phyloP scores from a whole-genome alignment of 75 land plant species.

The Picea glauca region DNA sequence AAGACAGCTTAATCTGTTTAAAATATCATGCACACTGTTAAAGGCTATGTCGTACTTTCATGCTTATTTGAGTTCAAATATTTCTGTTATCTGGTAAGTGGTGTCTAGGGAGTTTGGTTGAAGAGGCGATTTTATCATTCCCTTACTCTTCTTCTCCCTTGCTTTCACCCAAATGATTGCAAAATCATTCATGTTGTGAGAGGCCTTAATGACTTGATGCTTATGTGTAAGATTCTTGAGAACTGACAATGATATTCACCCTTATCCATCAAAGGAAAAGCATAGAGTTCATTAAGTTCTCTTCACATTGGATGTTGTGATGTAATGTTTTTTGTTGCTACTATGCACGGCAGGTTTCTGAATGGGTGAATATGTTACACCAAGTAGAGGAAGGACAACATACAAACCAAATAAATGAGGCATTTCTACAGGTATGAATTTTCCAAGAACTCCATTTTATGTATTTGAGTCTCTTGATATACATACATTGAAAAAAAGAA shows the following conservation, averaged over 20 bases:
- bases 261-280: neutral
- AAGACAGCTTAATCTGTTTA: too few relatives aligned
- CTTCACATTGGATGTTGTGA: neutral
- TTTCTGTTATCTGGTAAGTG: too few relatives aligned
- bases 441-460: neutral
- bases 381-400: slow-evolving; percentile 11
- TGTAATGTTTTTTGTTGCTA: neutral
- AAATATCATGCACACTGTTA: too few relatives aligned
- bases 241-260: neutral
- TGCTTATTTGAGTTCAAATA: too few relatives aligned
- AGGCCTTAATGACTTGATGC: neutral
- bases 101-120: too few relatives aligned
- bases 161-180: too few relatives aligned
- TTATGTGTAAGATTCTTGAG: neutral
- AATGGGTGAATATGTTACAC: slow-evolving; percentile 32
- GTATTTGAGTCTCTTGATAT: neutral
- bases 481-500: neutral
- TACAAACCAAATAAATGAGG: slow-evolving; percentile 23
- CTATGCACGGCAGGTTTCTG: slow-evolving; percentile 33
- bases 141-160: too few relatives aligned
- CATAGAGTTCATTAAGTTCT: neutral
- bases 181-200: too few relatives aligned
- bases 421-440: slow-evolving; percentile 52
- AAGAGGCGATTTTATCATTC: too few relatives aligned
- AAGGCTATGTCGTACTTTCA: too few relatives aligned